Percentiles rank a stretch among this genome's conserved stretches.
phyloP scores from a whole-genome alignment of 768 basidiomycete species.

The Bullera alba region DNA sequence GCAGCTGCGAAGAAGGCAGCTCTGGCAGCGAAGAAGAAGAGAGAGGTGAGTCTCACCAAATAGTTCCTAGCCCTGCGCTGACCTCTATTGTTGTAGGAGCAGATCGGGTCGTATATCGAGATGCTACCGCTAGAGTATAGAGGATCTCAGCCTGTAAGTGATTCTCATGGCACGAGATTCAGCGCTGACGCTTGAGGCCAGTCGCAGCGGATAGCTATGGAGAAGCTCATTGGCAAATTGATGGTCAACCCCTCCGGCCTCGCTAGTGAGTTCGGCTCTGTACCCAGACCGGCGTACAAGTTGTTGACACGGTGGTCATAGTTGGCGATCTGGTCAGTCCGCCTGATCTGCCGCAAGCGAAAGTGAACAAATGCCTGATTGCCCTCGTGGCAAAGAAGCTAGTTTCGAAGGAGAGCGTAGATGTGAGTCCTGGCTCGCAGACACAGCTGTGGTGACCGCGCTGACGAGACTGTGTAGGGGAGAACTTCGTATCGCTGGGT shows the following conservation, averaged over 20 bases:
- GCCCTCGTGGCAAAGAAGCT: constrained; percentile 81
- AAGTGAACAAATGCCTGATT: constrained; percentile 88
- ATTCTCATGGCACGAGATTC: background rate
- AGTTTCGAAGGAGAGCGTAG: constrained; percentile 55
- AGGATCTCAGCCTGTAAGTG: constrained; percentile 72
- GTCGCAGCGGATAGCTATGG: constrained; percentile 44
- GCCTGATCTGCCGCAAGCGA: constrained; percentile 78
- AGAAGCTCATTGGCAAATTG: constrained; percentile 68
- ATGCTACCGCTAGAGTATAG: constrained; percentile 82
- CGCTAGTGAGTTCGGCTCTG: constrained; percentile 10
- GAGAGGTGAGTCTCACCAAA: constrained; percentile 52
- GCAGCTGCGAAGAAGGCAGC: constrained; percentile 48
- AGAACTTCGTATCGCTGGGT: too few species aligned
- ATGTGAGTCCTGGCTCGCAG: too few species aligned
- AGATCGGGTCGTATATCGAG: constrained; percentile 67
- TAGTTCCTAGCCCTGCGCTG: background rate
- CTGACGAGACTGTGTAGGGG: too few species aligned
- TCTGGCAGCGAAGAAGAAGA: constrained; percentile 72
- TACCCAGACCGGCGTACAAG: background rate
- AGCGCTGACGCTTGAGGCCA: constrained; percentile 2
- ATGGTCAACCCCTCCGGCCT: constrained; percentile 62
- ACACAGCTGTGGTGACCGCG: too few species aligned
- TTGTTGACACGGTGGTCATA: constrained; percentile 37
- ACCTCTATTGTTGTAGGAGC: constrained; percentile 25
- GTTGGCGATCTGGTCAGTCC: constrained; percentile 69